Evolutionary conservation across 306 rosid genomes (phyloP), one percentile per base, ranked within the genome.

Genomic region (Neltuma alba): DNA sequence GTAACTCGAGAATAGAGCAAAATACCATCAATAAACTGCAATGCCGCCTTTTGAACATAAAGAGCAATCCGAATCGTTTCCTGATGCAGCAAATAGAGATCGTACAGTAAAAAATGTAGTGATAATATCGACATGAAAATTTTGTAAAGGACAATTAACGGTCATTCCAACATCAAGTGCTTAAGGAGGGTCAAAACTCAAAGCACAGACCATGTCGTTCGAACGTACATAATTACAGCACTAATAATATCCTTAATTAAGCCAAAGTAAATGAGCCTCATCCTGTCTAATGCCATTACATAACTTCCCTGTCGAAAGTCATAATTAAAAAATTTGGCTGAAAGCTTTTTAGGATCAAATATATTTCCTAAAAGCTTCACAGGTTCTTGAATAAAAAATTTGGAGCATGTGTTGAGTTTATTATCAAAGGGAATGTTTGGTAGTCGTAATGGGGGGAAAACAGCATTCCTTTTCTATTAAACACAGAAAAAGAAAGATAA

Each of bases 61-160:
- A 95, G 89, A 80, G 96, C 98, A 75, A 91, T 87, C 81, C 99
- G 96, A 79, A 95, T 82, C 65, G 85, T 90, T 87, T 90, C 98
- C 99, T 95, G 93, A 62, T 52, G 48, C 69, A 75, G 76, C 63
- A 87, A 81, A 79, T 30, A 69, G 74, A 79, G 72, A 75, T 65
- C 57, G 61, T 31, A 66, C 70, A 64, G 71, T 64, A 14, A 85
- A 48, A 75, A 72, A 54, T 61, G 37, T 41, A 23, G 72, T 36
- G 15, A 58, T 44, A 68, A 65, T 65, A 55, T 66, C 61, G 63
- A n/a, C 20, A 41, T 33, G 33, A 52, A 34, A 21, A 52, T 13
- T 21, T 36, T 55, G 37, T 14, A 34, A 21, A 20, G 61, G 38
- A 37, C 37, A 64, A 69, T 25, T 25, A 16, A 70, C 7, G 18